phyloP scores from a whole-genome alignment of 768 basidiomycete genomes.

The Boletales sp. region DNA sequence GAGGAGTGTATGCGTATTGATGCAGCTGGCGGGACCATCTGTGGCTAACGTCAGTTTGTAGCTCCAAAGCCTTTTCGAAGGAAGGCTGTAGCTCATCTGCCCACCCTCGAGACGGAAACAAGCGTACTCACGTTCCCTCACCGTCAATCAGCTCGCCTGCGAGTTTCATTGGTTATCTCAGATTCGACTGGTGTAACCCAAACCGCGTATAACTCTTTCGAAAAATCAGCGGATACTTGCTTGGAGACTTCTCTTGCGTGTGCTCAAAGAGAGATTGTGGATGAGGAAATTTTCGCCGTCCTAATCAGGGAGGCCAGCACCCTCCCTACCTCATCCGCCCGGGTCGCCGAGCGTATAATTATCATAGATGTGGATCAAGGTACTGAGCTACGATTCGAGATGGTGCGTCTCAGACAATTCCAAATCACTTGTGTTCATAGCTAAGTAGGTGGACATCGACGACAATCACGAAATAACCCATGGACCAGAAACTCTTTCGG shows the following conservation, averaged over 20 bases:
- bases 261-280: conserved; percentile 71
- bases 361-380: conserved; percentile 73
- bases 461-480: conserved; percentile 7
- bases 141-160: conserved; percentile 60
- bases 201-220: conserved; percentile 37
- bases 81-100: conserved; percentile 66
- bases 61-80: conserved; percentile 63
- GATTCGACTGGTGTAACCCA: conserved; percentile 31
- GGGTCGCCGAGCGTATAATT: conserved; percentile 75
- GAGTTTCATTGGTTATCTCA: conserved; percentile 48
- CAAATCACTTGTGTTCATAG: conserved; percentile 1
- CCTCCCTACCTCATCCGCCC: conserved; percentile 71
- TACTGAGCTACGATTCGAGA: conserved; percentile 66
- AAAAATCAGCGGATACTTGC: conserved; percentile 29
- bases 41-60: conserved; percentile 27
- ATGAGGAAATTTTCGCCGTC: conserved; percentile 75
- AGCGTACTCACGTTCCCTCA: conserved; percentile 57
- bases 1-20: conserved; percentile 66
- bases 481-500: conserved; percentile 19
- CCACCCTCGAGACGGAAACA: conserved; percentile 42
- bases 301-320: conserved; percentile 75
- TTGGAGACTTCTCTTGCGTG: conserved; percentile 50
- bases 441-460: conserved; percentile 34
- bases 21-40: not conserved
- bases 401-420: conserved; percentile 43